phyloP scores from a whole-genome alignment of 2,329 filamentous ascomycete species.

The Fusarium oxysporum region DNA sequence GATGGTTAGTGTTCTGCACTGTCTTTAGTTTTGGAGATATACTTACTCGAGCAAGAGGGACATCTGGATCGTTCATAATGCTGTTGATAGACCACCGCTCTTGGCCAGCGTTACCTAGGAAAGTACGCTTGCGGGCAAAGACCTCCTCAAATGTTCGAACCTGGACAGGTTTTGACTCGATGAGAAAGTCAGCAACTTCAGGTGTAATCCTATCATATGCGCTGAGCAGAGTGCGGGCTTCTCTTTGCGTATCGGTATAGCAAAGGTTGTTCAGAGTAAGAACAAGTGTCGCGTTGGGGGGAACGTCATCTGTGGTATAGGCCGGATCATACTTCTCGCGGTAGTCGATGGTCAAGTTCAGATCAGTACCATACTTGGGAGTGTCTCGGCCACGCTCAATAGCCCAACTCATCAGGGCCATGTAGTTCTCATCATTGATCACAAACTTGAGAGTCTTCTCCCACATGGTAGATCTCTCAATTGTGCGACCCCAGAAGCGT shows the following conservation, averaged over 20 bases:
- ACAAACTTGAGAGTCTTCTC: slow-evolving; percentile 5
- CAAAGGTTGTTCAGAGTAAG: neutral
- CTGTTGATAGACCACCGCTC: slow-evolving; percentile 7
- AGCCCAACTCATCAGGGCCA: neutral
- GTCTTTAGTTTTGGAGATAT: neutral
- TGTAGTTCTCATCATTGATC: neutral
- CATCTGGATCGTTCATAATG: neutral
- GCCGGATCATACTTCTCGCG: neutral
- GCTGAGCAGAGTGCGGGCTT: neutral
- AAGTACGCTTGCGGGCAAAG: neutral
- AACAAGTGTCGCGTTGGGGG: neutral
- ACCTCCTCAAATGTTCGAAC: neutral
- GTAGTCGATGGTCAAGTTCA: neutral
- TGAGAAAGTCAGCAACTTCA: neutral
- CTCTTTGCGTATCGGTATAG: neutral
- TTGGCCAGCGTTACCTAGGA: neutral
- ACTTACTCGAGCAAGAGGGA: neutral
- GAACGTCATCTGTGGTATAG: neutral
- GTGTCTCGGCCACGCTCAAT: neutral
- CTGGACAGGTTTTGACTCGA: neutral
- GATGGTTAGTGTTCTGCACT: neutral
- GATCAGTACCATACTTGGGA: neutral
- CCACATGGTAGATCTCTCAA: slow-evolving; percentile 6
- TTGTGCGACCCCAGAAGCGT: slow-evolving; percentile 18
- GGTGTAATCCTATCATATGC: neutral